These are phyloP conservation scores for Datisca glomerata DNA, from an alignment of 306 rosid species.

Conservation along the genomic window DNA sequence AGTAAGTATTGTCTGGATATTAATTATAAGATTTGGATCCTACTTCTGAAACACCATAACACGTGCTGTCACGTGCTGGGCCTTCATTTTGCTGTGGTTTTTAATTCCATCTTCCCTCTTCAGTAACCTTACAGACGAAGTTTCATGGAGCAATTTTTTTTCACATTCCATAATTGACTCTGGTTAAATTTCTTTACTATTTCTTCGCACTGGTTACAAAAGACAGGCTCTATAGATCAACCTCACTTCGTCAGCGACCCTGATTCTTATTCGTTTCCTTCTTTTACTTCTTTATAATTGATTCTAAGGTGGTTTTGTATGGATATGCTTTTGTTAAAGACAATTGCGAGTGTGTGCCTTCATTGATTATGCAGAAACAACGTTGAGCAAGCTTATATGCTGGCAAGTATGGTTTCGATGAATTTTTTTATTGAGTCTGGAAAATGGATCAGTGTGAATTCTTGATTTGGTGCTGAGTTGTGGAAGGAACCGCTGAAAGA, in stretches of 20 bases:
- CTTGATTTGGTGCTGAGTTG: constrained; percentile 23
- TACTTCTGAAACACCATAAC: too few species aligned
- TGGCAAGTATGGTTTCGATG: constrained; percentile 3
- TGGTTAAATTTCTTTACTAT: too few species aligned
- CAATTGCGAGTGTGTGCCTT: not conserved
- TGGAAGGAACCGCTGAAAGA: constrained; percentile 31
- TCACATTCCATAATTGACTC: not conserved
- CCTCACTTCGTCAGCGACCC: too few species aligned
- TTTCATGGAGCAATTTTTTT: not conserved
- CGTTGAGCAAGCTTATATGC: constrained; percentile 1
- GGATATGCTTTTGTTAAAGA: not conserved
- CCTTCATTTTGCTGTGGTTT: not conserved
- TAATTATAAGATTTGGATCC: too few species aligned
- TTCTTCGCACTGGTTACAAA: too few species aligned
- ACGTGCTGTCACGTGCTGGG: not conserved
- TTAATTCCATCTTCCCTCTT: not conserved
- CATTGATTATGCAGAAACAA: not conserved
- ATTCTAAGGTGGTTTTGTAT: not conserved
- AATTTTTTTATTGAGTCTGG: constrained; percentile 15
- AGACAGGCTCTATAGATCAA: too few species aligned
- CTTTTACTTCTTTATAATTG: not conserved
- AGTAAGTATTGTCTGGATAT: too few species aligned
- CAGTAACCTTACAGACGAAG: too few species aligned
- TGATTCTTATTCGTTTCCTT: not conserved
- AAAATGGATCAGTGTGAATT: constrained; percentile 10